A percentile compares a stretch with the other conserved stretches of the same genome.
phyloP scores from a whole-genome alignment of 345 rosid genomes.

The Aquilaria yunnanensis region DNA sequence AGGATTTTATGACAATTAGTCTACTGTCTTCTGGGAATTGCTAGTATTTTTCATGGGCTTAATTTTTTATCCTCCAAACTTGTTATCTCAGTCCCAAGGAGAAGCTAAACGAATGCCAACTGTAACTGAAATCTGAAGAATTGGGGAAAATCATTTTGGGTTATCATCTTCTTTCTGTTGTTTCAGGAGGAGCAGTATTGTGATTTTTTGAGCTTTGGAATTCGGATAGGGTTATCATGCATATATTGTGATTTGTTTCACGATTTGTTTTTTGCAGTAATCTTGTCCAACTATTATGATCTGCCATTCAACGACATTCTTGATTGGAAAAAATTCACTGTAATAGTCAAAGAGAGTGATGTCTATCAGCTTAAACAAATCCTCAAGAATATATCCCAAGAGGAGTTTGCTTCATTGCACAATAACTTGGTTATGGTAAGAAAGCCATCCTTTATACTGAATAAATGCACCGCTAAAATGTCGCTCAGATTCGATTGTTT shows the following conservation, averaged over 20 bases:
- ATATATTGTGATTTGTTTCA: conserved; percentile 1
- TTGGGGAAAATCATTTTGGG: too few species aligned
- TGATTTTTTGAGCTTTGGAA: too few species aligned
- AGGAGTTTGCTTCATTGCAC: conserved; percentile 59
- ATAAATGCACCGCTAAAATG: too few species aligned
- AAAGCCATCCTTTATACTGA: neutral
- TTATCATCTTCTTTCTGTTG: too few species aligned
- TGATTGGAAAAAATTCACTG: conserved; percentile 70
- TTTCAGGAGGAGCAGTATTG: too few species aligned
- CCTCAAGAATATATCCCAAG: conserved; percentile 67
- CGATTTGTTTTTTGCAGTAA: conserved; percentile 45
- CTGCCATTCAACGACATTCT: conserved; percentile 88
- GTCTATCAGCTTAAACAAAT: conserved; percentile 71
- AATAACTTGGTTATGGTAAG: conserved; percentile 74
- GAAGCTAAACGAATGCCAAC: too few species aligned
- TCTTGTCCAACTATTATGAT: conserved; percentile 81
- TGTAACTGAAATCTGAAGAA: too few species aligned
- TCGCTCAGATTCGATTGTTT: neutral
- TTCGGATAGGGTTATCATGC: neutral
- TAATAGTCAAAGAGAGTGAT: conserved; percentile 64
- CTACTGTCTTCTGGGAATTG: too few species aligned
- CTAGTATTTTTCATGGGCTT: too few species aligned
- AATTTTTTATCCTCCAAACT: too few species aligned
- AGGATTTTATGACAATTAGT: too few species aligned
- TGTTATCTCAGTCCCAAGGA: too few species aligned